phyloP scores from a whole-genome alignment of 345 rosid species.

The Litchi chinensis region DNA sequence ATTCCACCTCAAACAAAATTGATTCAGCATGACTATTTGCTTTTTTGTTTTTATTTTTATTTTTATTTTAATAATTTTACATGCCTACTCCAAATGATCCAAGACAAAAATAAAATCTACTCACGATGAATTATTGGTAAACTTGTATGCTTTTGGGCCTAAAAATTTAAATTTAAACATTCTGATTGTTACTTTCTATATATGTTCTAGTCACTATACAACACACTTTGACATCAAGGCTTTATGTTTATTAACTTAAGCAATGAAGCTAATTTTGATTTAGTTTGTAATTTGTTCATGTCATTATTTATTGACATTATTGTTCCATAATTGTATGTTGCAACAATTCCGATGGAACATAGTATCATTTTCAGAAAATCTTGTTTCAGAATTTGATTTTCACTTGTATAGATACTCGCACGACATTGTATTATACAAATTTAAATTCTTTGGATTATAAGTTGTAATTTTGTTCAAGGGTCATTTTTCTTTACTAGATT shows the following conservation, averaged over 20 bases:
- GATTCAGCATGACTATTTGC: not conserved
- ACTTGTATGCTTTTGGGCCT: not conserved
- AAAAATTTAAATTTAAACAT: not conserved
- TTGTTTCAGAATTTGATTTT: constrained; percentile 62
- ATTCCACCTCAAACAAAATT: not conserved
- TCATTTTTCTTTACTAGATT: not conserved
- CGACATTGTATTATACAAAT: not conserved
- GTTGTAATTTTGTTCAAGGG: not conserved
- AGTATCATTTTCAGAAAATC: constrained; percentile 66
- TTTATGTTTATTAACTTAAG: not conserved
- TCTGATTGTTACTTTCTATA: not conserved
- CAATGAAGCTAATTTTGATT: not conserved
- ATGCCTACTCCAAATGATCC: not conserved
- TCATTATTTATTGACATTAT: not conserved
- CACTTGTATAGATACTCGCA: not conserved
- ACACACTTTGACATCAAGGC: not conserved
- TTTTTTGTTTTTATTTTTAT: constrained; percentile 17
- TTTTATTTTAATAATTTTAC: not conserved
- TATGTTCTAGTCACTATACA: not conserved
- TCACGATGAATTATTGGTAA: not conserved
- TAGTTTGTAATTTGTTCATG: constrained; percentile 7
- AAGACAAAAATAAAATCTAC: not conserved
- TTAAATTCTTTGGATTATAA: not conserved
- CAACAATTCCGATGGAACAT: constrained; percentile 76
- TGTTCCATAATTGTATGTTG: constrained; percentile 52